phyloP scores from a whole-genome alignment of 257 asterid species.

The Avicennia marina region DNA sequence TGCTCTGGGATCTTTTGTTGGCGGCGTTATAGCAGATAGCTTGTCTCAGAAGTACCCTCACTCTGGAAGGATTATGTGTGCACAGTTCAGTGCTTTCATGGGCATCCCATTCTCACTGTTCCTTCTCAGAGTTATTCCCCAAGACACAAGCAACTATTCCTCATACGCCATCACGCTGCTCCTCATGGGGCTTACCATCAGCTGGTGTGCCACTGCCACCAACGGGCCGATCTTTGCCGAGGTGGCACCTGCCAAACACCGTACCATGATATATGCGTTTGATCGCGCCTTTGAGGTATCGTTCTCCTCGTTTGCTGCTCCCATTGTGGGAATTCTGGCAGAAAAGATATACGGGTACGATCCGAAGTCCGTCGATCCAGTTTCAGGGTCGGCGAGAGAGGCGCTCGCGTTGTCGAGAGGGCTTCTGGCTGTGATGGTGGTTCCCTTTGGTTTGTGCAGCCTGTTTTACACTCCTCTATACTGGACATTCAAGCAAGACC shows the following conservation, averaged over 20 bases:
- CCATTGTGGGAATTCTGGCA: constrained; percentile 79
- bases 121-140: constrained; percentile 72
- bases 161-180: constrained; percentile 66
- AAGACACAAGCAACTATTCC: constrained; percentile 49
- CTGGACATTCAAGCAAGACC: constrained; percentile 78
- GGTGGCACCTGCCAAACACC: constrained; percentile 88
- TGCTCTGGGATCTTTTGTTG: constrained; percentile 80
- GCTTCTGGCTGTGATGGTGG: constrained; percentile 82
- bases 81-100: constrained; percentile 85
- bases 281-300: constrained; percentile 93
- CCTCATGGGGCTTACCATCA: constrained; percentile 80
- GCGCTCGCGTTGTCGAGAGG: constrained; percentile 86
- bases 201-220: constrained; percentile 93
- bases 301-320: constrained; percentile 92
- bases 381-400: constrained; percentile 61
- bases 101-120: constrained; percentile 88
- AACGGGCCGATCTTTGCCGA: constrained; percentile 97
- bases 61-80: constrained; percentile 84
- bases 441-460: constrained; percentile 83
- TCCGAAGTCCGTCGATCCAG: constrained; percentile 68
- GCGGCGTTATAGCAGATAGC: constrained; percentile 84
- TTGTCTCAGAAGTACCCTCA: constrained; percentile 65
- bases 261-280: constrained; percentile 93
- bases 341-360: constrained; percentile 86
- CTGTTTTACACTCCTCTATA: constrained; percentile 87